Evolutionary conservation across 495 filamentous ascomycete species (phyloP).

Genomic region (Hypoxylon fuscum): DNA sequence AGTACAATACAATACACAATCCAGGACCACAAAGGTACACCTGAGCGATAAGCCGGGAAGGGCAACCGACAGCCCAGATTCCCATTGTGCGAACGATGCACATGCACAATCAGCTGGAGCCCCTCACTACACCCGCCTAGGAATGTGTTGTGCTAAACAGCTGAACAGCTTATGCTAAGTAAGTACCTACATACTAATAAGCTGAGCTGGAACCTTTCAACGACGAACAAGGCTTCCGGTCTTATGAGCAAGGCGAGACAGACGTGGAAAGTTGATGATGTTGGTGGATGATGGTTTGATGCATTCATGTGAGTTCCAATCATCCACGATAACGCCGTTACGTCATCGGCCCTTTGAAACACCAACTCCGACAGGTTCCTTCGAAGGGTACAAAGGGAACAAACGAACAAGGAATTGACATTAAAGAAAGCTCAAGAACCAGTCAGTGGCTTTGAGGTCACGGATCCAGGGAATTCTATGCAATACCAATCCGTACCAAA

Average conservation of each 20-base stretch:
- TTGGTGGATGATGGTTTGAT: conserved; percentile 12
- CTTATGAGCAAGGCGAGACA: conserved; percentile 1
- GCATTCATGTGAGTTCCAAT: conserved; percentile 25
- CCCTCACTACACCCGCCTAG: conserved; percentile 25
- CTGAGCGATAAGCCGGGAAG: conserved; percentile 21
- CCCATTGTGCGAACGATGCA: conserved; percentile 26
- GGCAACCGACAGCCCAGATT: conserved; percentile 19
- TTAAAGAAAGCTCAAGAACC: neutral
- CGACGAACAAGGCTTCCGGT: conserved; percentile 14
- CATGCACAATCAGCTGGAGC: conserved; percentile 34
- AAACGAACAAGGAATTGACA: neutral
- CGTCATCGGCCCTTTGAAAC: conserved; percentile 32
- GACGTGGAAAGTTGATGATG: neutral
- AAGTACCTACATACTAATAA: neutral
- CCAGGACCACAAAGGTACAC: conserved; percentile 15
- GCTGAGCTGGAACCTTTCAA: conserved; percentile 20
- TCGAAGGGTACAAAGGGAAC: neutral
- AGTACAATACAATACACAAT: conserved; percentile 13
- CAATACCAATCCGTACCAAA: neutral
- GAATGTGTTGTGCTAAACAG: conserved; percentile 15
- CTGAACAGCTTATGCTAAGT: conserved; percentile 1
- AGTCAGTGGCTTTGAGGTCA: conserved; percentile 5
- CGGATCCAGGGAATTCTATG: conserved; percentile 7
- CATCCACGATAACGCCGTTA: conserved; percentile 9
- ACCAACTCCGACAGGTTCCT: conserved; percentile 14